Evolutionary conservation across 2,329 filamentous ascomycete genomes (phyloP), one percentile per base, ranked within the genome.

Genomic region (Colletotrichum zoysiae): DNA sequence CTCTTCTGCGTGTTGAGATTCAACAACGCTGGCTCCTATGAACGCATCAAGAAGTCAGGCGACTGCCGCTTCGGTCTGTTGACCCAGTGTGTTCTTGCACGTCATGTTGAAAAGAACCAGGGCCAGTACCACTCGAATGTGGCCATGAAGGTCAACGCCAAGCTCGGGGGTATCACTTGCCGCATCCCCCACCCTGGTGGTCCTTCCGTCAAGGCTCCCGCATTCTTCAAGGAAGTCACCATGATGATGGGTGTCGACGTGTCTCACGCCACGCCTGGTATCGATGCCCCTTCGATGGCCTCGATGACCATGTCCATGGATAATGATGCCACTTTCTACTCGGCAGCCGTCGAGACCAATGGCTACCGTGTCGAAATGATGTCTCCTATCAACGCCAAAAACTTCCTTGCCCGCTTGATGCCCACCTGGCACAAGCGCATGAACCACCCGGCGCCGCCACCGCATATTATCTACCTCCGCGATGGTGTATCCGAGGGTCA

Each of bases 71-170:
- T 90, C 74, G 95, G 92, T n/a, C 88, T 95, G 18, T 86, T 94
- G 0, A 94, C 94, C 0, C 96, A 98, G 79, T 92, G 95, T 74
- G 79, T 98, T n/a, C 91, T 95, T 75, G 84, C 86, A 2, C 83
- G 83, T 0, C 92, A 97, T 71, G 93, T 95, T 0, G 77, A 83
- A 48, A 92, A 92, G 79, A 89, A 88, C 20, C 89, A 92, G 30
- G 87, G 87, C 0, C 96, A 99, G 77, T 98, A 98, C 81, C 92
- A 93, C 77, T 96, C 93, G 1, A 99, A 99, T 74, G 94, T 99
- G 0, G 89, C 91, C 74, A 96, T 99, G 94, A 99, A 99, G 84
- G 90, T 99, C 75, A 98, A 99, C 77, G 93, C 94, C 4, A 99
- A 99, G 84, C 88, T 99, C 2, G 96, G 96, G 18, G 96, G 96